Evolutionary conservation across 768 basidiomycete species (phyloP).

Genomic region (Pisolithus tinctorius): DNA sequence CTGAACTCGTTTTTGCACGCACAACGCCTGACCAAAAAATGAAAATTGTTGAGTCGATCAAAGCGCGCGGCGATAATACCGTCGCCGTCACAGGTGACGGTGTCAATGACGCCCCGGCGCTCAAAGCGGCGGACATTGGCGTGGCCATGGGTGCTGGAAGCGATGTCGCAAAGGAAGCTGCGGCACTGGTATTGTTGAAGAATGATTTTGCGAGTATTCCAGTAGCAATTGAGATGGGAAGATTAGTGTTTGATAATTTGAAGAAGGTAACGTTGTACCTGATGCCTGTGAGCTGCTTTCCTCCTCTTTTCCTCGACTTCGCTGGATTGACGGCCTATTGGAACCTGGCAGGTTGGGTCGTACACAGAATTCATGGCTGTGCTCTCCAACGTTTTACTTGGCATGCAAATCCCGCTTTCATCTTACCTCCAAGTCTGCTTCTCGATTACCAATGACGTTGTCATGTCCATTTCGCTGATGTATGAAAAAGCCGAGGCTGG

Average conservation of each 20-base stretch:
- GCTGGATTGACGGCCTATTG: neutral
- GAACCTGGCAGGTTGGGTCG: constrained; percentile 35
- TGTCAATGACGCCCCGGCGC: constrained; percentile 44
- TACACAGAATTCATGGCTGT: constrained; percentile 57
- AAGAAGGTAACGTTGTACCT: constrained; percentile 45
- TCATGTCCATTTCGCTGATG: constrained; percentile 45
- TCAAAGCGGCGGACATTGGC: constrained; percentile 51
- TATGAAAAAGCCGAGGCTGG: constrained; percentile 47
- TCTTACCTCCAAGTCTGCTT: constrained; percentile 52
- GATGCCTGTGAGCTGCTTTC: constrained; percentile 29
- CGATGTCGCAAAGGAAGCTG: constrained; percentile 50
- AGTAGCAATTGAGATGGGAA: constrained; percentile 52
- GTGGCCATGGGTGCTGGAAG: constrained; percentile 46
- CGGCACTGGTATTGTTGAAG: constrained; percentile 46
- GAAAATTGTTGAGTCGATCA: constrained; percentile 48
- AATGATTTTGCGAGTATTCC: constrained; percentile 56
- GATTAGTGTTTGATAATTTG: constrained; percentile 53
- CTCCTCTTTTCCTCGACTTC: neutral
- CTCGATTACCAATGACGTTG: constrained; percentile 47
- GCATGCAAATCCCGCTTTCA: constrained; percentile 52
- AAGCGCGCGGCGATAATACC: constrained; percentile 39
- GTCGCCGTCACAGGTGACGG: constrained; percentile 56
- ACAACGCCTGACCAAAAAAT: constrained; percentile 55
- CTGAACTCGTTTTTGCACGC: constrained; percentile 45
- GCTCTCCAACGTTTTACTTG: constrained; percentile 48